Base-by-base conservation (phyloP, 2,329 filamentous ascomycete genomes). In the Fusarium sp. region DNA sequence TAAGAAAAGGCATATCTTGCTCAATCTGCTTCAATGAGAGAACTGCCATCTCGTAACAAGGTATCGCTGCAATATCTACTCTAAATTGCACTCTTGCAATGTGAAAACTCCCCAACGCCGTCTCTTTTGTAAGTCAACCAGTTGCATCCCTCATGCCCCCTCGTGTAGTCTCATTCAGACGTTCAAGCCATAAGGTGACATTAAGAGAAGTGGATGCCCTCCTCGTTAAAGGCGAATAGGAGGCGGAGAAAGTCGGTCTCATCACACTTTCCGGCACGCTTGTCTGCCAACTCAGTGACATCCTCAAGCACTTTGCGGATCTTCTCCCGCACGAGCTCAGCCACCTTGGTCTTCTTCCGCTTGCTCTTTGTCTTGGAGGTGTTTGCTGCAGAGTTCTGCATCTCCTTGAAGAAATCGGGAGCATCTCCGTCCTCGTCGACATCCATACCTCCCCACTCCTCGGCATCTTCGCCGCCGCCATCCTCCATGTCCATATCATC, bases 191-290 rank as follows among this genome's bases (percentile, higher is more conserved):
- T 55, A 23, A 47, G 30, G 23, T 41, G 28, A 39, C 13, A 46
- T 85, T 80, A 94, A 67, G 89, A 92, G 79, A 98, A 98, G 83
- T 98, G 95, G 64, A 98, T 95, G 30, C 94, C 94, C 78, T 97
- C 94, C 71, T 94, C 89, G 78, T 98, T 97, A 81, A 98, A 97
- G 2, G 92, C 92, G 72, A 85, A 87, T 40, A 97, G 82, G 70
- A 98, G 80, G 73, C 91, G 91, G 78, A 99, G 82, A 78, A 98
- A 98, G 75, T 97, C 95, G 55, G 92, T 95, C 82, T 98, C 94
- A 76, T 98, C 94, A 76, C 94, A 97, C 84, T 96, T 91, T 66
- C 94, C 88, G 11, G 95, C 89, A 70, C 95, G 87, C 83, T 92
- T 94, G 65, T 97, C 94, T 4, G 91, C 91, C 57, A 98, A 85